Evolutionary conservation across 805 yeast genomes (phyloP), one percentile per base, ranked within the genome.

Genomic region (Candida chauliodis): DNA sequence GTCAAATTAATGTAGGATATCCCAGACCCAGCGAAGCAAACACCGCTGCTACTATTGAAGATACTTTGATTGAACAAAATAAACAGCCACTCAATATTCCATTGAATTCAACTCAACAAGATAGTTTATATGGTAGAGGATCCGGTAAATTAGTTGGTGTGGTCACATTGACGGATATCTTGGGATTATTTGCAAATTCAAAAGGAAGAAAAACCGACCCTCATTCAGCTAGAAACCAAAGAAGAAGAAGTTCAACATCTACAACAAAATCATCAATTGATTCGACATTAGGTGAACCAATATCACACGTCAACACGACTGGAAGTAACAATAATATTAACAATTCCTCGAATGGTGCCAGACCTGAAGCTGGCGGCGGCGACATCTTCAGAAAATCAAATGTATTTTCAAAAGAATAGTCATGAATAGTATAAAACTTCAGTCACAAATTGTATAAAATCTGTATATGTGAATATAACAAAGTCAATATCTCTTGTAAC

Each of bases 131-230:
- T 36, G 81, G 82, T 30, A 18, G 34, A 10, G 68, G 81, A 37
- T 79, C 87, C 2, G 96, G 96, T 11, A 84, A 81, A 54, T 71
- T 91, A 44, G 78, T 87, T 38, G 98, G 98, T 28, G 98, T 93
- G 18, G 80, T 93, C 2, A 86, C 96, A 3, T 67, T 93, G 49
- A 91, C 98, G 0, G 99, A 91, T 60, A 82, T 91, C 23, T 65
- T 93, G 35, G 86, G 90, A 13, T 63, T 88, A 30, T 73, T 91
- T 45, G 95, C 96, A 7, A 73, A 80, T 41, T 49, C 61, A 15
- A 58, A 50, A 34, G 96, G 95, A 3, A 76, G 76, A 52, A 68
- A 66, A 39, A 80, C 87, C 17, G 96, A 91, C 55, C 98, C 99
- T 3, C 79, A 73, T 27, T 73, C 76, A 37, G 97, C 97, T 2